Base-by-base conservation (phyloP, 352 stramenopile genomes). In the Globisporangium camurandrum region DNA sequence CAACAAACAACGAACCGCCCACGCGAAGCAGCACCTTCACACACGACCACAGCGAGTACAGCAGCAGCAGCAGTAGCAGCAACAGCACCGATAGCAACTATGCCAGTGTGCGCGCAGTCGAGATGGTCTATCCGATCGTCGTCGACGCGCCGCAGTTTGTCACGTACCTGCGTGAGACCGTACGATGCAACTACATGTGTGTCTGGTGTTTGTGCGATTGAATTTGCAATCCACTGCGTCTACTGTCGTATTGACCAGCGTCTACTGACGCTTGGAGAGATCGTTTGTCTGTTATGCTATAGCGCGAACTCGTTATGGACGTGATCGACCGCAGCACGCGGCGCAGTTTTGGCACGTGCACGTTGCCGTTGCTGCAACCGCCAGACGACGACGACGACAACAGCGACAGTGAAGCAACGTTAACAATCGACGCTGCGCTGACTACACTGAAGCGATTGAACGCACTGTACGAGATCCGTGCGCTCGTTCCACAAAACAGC, bases 271-370 rank as follows among this genome's bases (percentile, higher is more conserved):
- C 30, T 14, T 12, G 9, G 8, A 34, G 8, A 12, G 8, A 14
- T 8, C 30, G 8, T 34, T 34, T 12, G 9, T 0, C 33, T 39
- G 11, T 17, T 19, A 19, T 17, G n/a, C n/a, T n/a, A n/a, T n/a
- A 39, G 33, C 33, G 60, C 48, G 45, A 80, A 49, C 55, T 90
- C 23, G 52, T 59, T 33, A 41, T 88, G 19, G 78, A 90, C 24
- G 72, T 90, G 49, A 71, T 86, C 26, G 75, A 90, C 46, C 69
- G 69, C 30, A 28, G 27, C 3, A 69, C 67, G 1, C 50, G 71
- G 11, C 71, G 56, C 20, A 69, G 70, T 27, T 53, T 69, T 23
- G 77, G 76, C 4, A 50, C 59, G 22, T 75, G 64, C 31, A 49
- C 28, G 1, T 14, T 80, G 11, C 44, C 56, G 41, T 36, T 80